Percentiles rank a stretch among this genome's conserved stretches.
Conservation (phyloP, 2,329 filamentous ascomycete genomes). For the Xylariales sp. region DNA sequence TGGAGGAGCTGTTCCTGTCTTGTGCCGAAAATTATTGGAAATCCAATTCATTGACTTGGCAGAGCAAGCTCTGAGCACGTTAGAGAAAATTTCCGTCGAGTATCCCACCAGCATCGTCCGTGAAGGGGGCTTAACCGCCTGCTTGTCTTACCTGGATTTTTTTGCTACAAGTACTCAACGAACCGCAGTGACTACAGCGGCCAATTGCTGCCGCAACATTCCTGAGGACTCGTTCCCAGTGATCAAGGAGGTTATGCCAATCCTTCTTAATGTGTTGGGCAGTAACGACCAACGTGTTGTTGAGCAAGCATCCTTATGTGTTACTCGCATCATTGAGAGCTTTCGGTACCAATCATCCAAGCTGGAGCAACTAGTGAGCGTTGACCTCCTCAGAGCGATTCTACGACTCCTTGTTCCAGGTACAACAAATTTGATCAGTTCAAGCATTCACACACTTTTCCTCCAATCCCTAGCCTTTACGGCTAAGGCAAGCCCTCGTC, state of each 20-base stretch:
- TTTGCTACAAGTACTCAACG: conserved; percentile 97
- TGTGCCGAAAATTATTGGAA: conserved; percentile 94
- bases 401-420: conserved; percentile 90
- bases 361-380: conserved; percentile 90
- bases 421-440: conserved; percentile 93
- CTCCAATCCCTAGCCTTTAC: conserved; percentile 91
- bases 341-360: conserved; percentile 90
- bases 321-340: conserved; percentile 95
- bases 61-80: conserved; percentile 93
- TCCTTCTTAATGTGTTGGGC: conserved; percentile 85
- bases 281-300: conserved; percentile 97
- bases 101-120: conserved; percentile 95
- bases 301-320: conserved; percentile 94
- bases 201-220: conserved; percentile 98
- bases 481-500: conserved; percentile 84
- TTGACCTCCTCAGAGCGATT: conserved; percentile 85
- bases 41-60: conserved; percentile 98
- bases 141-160: conserved; percentile 94
- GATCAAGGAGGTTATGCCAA: conserved; percentile 96
- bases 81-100: conserved; percentile 97
- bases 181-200: conserved; percentile 95
- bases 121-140: conserved; percentile 95
- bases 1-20: conserved; percentile 91
- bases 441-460: conserved; percentile 96
- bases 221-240: conserved; percentile 92